Percentiles rank a stretch among this genome's conserved stretches.
Evolutionary conservation across 345 rosid species (phyloP).

Genomic region (Jatropha curcas): DNA sequence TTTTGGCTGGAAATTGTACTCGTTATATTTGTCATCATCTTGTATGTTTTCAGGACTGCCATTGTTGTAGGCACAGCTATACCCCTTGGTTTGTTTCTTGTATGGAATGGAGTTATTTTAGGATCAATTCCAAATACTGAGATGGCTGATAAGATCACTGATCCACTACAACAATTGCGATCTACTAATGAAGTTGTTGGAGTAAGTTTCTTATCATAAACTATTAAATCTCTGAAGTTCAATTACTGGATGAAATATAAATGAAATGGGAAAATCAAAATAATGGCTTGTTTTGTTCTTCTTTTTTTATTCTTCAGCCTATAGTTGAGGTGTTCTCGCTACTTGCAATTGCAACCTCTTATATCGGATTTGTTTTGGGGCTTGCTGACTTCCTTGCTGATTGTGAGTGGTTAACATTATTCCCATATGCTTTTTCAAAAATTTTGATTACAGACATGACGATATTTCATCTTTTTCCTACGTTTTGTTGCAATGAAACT

Average conservation of each 20-base stretch:
- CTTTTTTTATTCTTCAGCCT: conserved; percentile 54
- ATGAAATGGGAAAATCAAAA: neutral
- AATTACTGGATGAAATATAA: conserved; percentile 7
- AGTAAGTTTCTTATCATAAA: conserved; percentile 45
- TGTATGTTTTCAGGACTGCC: conserved; percentile 59
- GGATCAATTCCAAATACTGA: conserved; percentile 61
- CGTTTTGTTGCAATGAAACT: too few species aligned
- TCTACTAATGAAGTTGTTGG: conserved; percentile 64
- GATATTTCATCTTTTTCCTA: neutral
- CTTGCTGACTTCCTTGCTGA: conserved; percentile 88
- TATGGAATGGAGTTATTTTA: conserved; percentile 84
- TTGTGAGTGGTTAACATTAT: conserved; percentile 46
- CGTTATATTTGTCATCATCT: neutral
- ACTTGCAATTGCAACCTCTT: conserved; percentile 89
- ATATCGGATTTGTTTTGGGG: conserved; percentile 84
- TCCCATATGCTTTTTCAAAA: neutral
- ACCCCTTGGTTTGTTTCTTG: conserved; percentile 83
- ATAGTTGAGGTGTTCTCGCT: conserved; percentile 78
- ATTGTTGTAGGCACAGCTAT: conserved; percentile 85
- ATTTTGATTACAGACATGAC: neutral
- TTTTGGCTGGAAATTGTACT: neutral
- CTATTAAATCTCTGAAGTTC: neutral
- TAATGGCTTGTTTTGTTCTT: conserved; percentile 2
- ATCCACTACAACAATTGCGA: conserved; percentile 77
- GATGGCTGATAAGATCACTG: conserved; percentile 46